Percentiles rank a stretch among this genome's conserved stretches.
Conservation (phyloP, 495 filamentous ascomycete species). For the Tuber microsphaerosporum region DNA sequence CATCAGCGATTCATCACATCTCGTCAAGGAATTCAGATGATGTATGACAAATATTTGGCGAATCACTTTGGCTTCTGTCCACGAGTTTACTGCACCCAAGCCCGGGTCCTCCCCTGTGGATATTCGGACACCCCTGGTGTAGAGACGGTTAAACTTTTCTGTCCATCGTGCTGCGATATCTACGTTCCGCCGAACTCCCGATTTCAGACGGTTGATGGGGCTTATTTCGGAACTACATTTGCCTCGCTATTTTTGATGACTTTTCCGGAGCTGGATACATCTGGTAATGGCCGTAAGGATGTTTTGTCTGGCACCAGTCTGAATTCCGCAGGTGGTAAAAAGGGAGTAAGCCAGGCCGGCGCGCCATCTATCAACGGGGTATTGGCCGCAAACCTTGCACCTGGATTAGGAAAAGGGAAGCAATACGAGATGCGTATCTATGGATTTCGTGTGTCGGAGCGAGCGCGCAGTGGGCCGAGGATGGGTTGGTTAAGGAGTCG, state of each 20-base stretch:
- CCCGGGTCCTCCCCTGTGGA: conserved; percentile 85
- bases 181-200: conserved; percentile 96
- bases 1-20: conserved; percentile 98
- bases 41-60: conserved; percentile 97
- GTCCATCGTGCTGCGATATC: conserved; percentile 90
- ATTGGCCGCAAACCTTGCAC: conserved; percentile 70
- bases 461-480: conserved; percentile 74
- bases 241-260: conserved; percentile 92
- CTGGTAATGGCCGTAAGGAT: conserved; percentile 40
- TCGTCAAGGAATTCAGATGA: conserved; percentile 93
- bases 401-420: conserved; percentile 71
- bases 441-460: conserved; percentile 86
- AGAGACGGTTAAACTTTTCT: conserved; percentile 97
- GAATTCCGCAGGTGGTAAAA: conserved; percentile 46
- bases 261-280: conserved; percentile 86
- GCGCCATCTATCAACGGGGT: conserved; percentile 70
- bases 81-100: conserved; percentile 76
- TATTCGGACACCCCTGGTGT: conserved; percentile 87
- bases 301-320: conserved; percentile 42
- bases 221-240: conserved; percentile 97
- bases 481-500: conserved; percentile 94
- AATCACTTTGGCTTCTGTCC: conserved; percentile 92
- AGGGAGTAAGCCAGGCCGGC: conserved; percentile 32
- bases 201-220: conserved; percentile 95
- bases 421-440: conserved; percentile 96